Evolutionary conservation across 1,284 basidiomycete genomes (phyloP), one percentile per base, ranked within the genome.

Genomic region (Jaminaea rosea): DNA sequence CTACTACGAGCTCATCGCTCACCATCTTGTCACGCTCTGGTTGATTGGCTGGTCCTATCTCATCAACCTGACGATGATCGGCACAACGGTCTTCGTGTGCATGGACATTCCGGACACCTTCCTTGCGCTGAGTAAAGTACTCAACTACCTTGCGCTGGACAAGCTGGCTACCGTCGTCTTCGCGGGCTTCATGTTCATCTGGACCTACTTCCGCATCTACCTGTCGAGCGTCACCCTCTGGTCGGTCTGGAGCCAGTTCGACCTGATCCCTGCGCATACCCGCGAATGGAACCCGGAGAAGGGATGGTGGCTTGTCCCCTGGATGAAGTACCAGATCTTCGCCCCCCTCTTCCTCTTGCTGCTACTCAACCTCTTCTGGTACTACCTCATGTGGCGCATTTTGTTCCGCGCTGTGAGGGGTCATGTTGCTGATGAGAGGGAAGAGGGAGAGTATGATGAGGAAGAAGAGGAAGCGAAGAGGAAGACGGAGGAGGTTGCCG

Each of bases 61-160:
- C 27, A 61, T 73, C 50, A 72, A 79, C 75, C 60, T 79, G 47
- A 96, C 92, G 0, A 78, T 84, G 62, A 92, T 96, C 49, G 93
- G 93, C 11, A 89, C 89, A 59, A 86, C 90, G 1, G 83, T 98
- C 24, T 97, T 87, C 67, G 81, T 93, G 69, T 93, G 90, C 72
- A 98, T 97, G 93, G 93, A 98, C 77, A 81, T 93, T 28, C 90
- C 91, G 2, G 93, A 98, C 72, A 77, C 83, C 21, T 88, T 87
- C 77, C 80, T 98, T 19, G 59, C 64, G 10, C 45, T 52, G 83
- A 58, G 62, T 23, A 73, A 73, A 52, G 55, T 60, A n/a, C 53
- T 73, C 53, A 73, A 72, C 58, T 73, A 73, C 46, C 57, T 73
- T 52, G 59, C 61, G 3, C 44, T 69, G 17, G 66, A 72, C 52